Evolutionary conservation across 2,329 filamentous ascomycete genomes (phyloP).

Genomic region (Cadophora gregata): DNA sequence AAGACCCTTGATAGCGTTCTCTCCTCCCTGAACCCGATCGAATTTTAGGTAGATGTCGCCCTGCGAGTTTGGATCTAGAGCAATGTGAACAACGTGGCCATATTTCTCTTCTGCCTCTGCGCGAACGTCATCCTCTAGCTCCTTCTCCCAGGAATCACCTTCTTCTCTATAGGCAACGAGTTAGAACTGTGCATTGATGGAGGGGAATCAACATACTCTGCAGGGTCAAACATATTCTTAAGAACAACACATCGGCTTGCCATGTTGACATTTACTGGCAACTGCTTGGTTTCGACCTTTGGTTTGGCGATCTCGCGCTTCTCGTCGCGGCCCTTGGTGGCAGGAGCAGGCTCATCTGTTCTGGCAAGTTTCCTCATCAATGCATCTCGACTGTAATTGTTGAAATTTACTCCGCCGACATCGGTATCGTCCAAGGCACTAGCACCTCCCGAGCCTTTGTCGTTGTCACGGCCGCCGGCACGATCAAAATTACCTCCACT

Average conservation of each 20-base stretch:
- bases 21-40: constrained; percentile 90
- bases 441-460: constrained; percentile 85
- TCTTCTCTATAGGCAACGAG: constrained; percentile 68
- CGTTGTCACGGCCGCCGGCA: constrained; percentile 84
- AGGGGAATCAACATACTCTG: constrained; percentile 70
- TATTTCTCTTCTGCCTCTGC: constrained; percentile 94
- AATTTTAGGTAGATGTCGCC: constrained; percentile 99
- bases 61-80: constrained; percentile 88
- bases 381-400: constrained; percentile 97
- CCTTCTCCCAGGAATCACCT: constrained; percentile 87
- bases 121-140: constrained; percentile 92
- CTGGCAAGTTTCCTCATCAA: constrained; percentile 98
- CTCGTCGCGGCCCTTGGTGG: constrained; percentile 59
- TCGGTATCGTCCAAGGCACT: constrained; percentile 97
- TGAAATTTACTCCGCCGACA: constrained; percentile 98
- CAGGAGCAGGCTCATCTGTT: constrained; percentile 79
- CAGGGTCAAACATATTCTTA: constrained; percentile 92
- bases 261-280: constrained; percentile 87
- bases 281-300: constrained; percentile 77
- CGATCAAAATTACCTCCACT: constrained; percentile 83
- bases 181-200: constrained; percentile 44
- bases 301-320: constrained; percentile 77
- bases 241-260: constrained; percentile 93
- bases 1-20: constrained; percentile 96
- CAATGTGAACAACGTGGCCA: constrained; percentile 96